Conservation (phyloP, 768 basidiomycete genomes). For the Xanthoconium stramineum region DNA sequence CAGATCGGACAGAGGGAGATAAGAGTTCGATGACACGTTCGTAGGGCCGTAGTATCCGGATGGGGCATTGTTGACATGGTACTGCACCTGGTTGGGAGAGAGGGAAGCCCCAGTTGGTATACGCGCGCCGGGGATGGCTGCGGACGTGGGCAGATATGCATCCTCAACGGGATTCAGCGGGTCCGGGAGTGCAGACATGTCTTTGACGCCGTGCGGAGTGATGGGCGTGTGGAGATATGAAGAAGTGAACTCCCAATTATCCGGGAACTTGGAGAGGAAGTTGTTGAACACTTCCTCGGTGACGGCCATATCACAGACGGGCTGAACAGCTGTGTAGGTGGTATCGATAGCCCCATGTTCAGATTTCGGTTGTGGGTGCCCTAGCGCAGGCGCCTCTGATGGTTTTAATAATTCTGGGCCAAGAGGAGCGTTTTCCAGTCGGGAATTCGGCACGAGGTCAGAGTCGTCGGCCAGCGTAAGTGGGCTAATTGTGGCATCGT, state of each 20-base stretch:
- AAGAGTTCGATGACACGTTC: neutral
- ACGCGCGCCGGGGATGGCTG: too few relatives aligned
- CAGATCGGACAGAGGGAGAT: neutral
- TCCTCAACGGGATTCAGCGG: neutral
- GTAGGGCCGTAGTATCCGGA: neutral
- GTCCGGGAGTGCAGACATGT: neutral
- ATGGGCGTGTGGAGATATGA: neutral
- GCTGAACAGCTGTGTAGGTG: neutral
- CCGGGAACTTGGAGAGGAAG: neutral
- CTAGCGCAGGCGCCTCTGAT: neutral
- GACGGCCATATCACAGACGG: neutral
- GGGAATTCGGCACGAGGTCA: neutral
- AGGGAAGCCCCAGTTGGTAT: neutral
- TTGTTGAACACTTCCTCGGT: neutral
- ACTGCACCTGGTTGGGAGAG: neutral
- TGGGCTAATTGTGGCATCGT: neutral
- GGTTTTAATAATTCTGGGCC: neutral
- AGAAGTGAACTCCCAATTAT: neutral
- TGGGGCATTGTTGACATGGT: too few relatives aligned
- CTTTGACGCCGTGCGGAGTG: neutral
- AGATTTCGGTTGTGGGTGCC: neutral
- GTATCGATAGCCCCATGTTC: neutral
- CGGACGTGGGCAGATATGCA: neutral
- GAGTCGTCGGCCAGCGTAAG: neutral
- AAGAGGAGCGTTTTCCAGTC: neutral